Conservation (phyloP, 352 stramenopile species). For the Plasmopara viticola region DNA sequence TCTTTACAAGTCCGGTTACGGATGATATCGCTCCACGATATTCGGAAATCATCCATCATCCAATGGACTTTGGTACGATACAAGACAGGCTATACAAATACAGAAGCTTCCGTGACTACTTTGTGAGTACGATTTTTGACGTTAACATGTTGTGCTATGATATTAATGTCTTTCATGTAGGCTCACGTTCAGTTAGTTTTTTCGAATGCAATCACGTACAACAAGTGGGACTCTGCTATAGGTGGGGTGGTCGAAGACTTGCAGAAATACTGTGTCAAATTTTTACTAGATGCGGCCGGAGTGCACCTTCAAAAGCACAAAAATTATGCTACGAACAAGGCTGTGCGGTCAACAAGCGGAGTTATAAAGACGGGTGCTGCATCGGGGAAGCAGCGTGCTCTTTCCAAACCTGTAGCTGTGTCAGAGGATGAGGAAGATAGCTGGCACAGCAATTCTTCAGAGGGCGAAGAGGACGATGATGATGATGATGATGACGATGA, state of each 20-base stretch:
- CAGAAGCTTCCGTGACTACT: constrained; percentile 65
- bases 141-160: neutral
- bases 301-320: constrained; percentile 27
- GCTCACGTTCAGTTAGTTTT: constrained; percentile 69
- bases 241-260: constrained; percentile 56
- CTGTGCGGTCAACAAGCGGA: neutral
- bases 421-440: constrained; percentile 52
- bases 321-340: constrained; percentile 14
- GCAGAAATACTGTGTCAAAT: constrained; percentile 67
- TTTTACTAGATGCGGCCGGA: constrained; percentile 57
- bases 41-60: constrained; percentile 77
- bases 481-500: constrained; percentile 41
- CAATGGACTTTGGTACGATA: constrained; percentile 95
- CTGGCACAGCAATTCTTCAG: constrained; percentile 39
- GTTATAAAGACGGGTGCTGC: constrained; percentile 2
- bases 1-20: constrained; percentile 88
- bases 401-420: constrained; percentile 14
- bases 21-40: constrained; percentile 92
- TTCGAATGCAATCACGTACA: constrained; percentile 77
- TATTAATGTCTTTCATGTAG: constrained; percentile 20
- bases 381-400: constrained; percentile 28
- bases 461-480: constrained; percentile 54
- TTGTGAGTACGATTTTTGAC: constrained; percentile 39
- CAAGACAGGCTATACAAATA: constrained; percentile 73
- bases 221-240: constrained; percentile 55